A percentile compares a stretch with the other conserved stretches of the same genome.
These are phyloP conservation scores for Aureobasidium vineae DNA, from an alignment of 2,329 filamentous ascomycete genomes.

Conservation along the genomic window DNA sequence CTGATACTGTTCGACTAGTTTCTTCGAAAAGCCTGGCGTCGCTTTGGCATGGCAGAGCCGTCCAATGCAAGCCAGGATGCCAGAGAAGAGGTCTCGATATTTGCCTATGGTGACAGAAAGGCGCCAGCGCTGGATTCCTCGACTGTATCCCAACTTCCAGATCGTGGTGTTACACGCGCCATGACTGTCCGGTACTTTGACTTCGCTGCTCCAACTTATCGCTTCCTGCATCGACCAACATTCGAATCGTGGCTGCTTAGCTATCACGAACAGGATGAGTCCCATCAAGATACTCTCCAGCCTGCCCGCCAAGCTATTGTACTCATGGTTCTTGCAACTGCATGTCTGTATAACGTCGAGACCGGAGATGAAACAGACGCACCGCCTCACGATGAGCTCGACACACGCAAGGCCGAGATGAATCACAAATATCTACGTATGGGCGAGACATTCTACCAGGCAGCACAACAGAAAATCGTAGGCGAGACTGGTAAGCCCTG, in stretches of 20 bases:
- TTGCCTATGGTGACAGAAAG: slow-evolving; percentile 19
- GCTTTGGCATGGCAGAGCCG: background rate
- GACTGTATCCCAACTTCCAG: background rate
- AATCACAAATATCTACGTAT: background rate
- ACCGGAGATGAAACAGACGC: background rate
- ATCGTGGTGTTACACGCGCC: background rate
- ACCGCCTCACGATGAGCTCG: background rate
- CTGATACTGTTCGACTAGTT: background rate
- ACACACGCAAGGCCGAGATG: background rate
- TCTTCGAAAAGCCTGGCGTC: background rate
- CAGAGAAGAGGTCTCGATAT: slow-evolving; percentile 11
- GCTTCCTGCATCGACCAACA: slow-evolving; percentile 18
- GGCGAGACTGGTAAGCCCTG: slow-evolving; percentile 27
- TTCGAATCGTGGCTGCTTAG: slow-evolving; percentile 6
- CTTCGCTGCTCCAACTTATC: slow-evolving; percentile 17
- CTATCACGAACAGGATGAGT: background rate
- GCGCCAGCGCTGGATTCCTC: background rate
- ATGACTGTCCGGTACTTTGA: slow-evolving; percentile 17
- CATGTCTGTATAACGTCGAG: slow-evolving; percentile 5
- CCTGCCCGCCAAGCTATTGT: slow-evolving; percentile 11
- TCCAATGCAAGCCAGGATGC: background rate
- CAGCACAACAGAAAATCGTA: background rate
- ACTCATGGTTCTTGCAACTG: slow-evolving; percentile 22
- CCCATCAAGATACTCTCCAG: background rate
- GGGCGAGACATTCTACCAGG: slow-evolving; percentile 11